Evolutionary conservation across 164 flowering plant species (phyloP), one percentile per base, ranked within the genome.

Genomic region (Berberis thunbergii): DNA sequence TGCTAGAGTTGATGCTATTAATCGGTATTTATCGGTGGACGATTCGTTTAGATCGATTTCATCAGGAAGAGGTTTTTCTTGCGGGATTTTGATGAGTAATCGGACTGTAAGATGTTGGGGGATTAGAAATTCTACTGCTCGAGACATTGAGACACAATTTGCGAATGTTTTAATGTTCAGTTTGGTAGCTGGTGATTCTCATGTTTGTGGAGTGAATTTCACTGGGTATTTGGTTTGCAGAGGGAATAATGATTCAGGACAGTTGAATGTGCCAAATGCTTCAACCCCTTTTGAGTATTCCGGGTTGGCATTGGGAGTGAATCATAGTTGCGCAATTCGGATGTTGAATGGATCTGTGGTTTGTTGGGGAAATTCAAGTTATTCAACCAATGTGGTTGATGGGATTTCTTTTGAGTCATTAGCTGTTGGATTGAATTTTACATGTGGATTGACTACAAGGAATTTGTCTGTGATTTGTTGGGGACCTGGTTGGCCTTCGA

Each of bases 381-480:
- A 50, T 57, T 57, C 75, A 2, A 53, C 58, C 6, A 65, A 81
- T 73, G 69, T 11, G 0, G 71, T 67, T 1, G 49, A 56, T 0
- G 73, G 64, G 12, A 52, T 69, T 41, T 73, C 77, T 0, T 88
- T 88, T 55, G 88, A 74, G 59, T 64, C 74, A 0, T 78, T 95
- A 6, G 84, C 72, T 48, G 79, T 95, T 0, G 97, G 97, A 3
- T 59, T 64, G 42, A 60, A 84, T 77, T 85, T 84, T 46, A 79
- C 84, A 53, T 95, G 99, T 71, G 99, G 99, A 13, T 77, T 95
- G 48, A 61, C 59, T 6, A 69, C 84, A 0, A 52, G 57, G 4
- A 87, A 88, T 73, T 76, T 84, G 10, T 81, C 96, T 0, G 50
- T 89, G 1, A 43, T 84, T 13, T 91, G 96, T 63, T 95, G 97